Conservation (phyloP, 164 flowering plant genomes). For the Pachysandra terminalis region DNA sequence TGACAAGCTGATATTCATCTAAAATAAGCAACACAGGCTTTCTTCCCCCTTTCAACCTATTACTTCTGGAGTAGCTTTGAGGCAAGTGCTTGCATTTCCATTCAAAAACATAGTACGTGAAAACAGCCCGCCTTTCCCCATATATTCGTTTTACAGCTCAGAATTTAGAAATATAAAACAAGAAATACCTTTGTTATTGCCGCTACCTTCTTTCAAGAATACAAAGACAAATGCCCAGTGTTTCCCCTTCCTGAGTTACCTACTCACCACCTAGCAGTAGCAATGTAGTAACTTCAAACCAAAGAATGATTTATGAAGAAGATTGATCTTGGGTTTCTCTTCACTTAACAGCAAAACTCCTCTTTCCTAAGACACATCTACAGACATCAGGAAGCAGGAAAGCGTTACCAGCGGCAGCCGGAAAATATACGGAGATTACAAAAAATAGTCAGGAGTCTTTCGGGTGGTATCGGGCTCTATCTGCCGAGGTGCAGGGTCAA, state of each 20-base stretch:
- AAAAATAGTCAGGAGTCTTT: conserved; percentile 88
- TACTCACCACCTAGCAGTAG: conserved; percentile 27
- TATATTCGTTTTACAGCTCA: not conserved
- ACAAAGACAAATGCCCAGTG: conserved; percentile 30
- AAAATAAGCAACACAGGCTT: too few species aligned
- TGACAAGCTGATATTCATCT: too few species aligned
- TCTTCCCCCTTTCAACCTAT: too few species aligned
- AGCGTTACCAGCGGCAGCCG: conserved; percentile 18
- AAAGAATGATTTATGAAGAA: conserved; percentile 43
- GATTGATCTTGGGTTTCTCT: conserved; percentile 11
- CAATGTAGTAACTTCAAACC: conserved; percentile 44
- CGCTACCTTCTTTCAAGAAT: conserved; percentile 28
- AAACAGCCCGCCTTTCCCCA: not conserved
- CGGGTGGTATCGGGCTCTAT: conserved; percentile 81
- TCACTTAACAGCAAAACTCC: conserved; percentile 27
- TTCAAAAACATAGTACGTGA: not conserved
- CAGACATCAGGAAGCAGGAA: conserved; percentile 21
- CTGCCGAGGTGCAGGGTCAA: conserved; percentile 88
- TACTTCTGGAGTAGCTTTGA: too few species aligned
- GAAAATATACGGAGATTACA: conserved; percentile 33
- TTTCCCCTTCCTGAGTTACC: conserved; percentile 17
- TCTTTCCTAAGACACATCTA: conserved; percentile 41
- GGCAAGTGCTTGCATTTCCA: too few species aligned
- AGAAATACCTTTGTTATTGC: conserved; percentile 36
- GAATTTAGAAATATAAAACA: conserved; percentile 23